Evolutionary conservation across 345 rosid genomes (phyloP).

Genomic region (Theobroma cacao): DNA sequence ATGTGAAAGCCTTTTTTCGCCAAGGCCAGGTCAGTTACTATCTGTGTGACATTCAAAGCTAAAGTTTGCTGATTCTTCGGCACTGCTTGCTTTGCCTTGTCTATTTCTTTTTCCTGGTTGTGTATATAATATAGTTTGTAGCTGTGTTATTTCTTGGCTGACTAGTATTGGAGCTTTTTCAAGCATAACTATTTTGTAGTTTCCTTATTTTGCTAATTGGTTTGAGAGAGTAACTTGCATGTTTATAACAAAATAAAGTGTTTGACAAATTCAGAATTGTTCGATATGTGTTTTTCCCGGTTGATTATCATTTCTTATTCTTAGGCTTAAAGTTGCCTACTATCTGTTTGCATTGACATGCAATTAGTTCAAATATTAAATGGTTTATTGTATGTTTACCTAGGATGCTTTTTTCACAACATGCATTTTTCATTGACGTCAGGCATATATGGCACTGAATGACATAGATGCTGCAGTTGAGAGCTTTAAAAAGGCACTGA

Average conservation of each 20-base stretch:
- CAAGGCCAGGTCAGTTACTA: conserved; percentile 60
- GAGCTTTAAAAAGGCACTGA: conserved; percentile 62
- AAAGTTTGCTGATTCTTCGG: not conserved
- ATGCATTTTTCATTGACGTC: not conserved
- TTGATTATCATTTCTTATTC: not conserved
- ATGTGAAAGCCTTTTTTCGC: conserved; percentile 64
- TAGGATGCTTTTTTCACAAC: not conserved
- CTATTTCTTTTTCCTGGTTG: not conserved
- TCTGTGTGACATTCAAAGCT: not conserved
- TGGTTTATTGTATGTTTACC: not conserved
- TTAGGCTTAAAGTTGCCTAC: not conserved
- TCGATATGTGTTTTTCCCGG: not conserved
- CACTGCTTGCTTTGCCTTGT: conserved; percentile 1
- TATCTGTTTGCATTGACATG: not conserved
- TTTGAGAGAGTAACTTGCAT: conserved; percentile 1
- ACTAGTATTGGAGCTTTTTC: not conserved
- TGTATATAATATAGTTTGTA: not conserved
- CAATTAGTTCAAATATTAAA: not conserved
- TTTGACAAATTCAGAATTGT: not conserved
- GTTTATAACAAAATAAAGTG: not conserved
- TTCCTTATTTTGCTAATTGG: not conserved
- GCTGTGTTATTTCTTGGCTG: not conserved
- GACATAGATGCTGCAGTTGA: conserved; percentile 61
- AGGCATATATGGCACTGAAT: conserved; percentile 66
- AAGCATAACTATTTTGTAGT: not conserved